Percentiles rank a stretch among this genome's conserved stretches.
These are phyloP conservation scores for Chrysanthemum makinoi DNA, from an alignment of 129 eudicot species.

Conservation along the genomic window DNA sequence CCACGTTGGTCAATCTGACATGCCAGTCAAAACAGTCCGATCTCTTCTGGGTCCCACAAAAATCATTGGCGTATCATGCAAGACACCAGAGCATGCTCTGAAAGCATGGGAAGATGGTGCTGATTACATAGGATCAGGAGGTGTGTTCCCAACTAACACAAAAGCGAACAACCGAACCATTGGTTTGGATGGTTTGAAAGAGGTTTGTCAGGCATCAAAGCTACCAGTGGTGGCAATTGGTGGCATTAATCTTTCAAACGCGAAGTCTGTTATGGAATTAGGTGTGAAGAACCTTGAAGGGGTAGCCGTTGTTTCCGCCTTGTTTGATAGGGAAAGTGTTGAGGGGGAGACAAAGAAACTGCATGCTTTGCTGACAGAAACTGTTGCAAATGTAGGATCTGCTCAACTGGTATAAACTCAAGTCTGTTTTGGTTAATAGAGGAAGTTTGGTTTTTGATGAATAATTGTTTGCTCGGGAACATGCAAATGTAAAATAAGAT, in stretches of 20 bases:
- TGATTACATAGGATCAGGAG: conserved; percentile 92
- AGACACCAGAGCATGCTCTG: conserved; percentile 76
- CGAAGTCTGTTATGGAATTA: conserved; percentile 54
- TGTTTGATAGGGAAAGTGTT: conserved; percentile 80
- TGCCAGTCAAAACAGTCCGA: conserved; percentile 64
- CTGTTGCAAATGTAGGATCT: conserved; percentile 19
- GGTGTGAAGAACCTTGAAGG: conserved; percentile 62
- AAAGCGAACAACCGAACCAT: conserved; percentile 76
- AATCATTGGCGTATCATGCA: conserved; percentile 90
- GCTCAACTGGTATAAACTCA: neutral
- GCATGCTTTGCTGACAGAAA: conserved; percentile 41
- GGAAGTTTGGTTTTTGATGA: conserved; percentile 7
- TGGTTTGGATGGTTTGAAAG: conserved; percentile 74
- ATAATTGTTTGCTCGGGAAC: neutral
- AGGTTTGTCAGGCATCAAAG: conserved; percentile 70
- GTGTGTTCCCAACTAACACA: conserved; percentile 86
- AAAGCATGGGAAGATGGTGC: conserved; percentile 78
- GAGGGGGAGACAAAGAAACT: conserved; percentile 44
- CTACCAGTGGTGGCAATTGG: conserved; percentile 96
- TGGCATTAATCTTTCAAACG: conserved; percentile 72
- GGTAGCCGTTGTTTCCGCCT: conserved; percentile 89
- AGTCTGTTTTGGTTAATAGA: neutral
- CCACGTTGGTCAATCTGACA: conserved; percentile 92
- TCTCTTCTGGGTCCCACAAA: conserved; percentile 84
- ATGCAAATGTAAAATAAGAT: conserved; percentile 15